Base-by-base conservation (phyloP, 768 basidiomycete genomes). In the Suillus paluster region DNA sequence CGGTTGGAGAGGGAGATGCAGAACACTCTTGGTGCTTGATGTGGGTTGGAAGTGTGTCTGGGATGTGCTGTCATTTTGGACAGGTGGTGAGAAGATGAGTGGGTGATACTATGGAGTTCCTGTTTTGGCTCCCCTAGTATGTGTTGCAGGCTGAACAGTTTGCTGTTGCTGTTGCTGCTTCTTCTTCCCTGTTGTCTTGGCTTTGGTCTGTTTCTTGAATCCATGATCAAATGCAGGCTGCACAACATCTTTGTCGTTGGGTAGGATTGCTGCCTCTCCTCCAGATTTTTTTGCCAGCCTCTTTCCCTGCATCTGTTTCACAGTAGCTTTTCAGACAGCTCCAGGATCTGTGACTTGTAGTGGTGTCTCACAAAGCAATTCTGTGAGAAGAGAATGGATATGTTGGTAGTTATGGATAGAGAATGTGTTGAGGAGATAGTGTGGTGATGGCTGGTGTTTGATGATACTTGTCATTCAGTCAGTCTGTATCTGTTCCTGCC, bases 361-460 rank as follows among this genome's bases (percentile, higher is more conserved):
- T 25, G 57, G 57, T 1, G 34, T 19, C 48, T 63, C 54, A 2
- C 17, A 14, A 27, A 63, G 58, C 1, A 7, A 42, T 25, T 61
- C 42, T 17, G 59, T 59, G 30, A 63, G 21, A 21, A 53, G 34
- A 34, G 63, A 52, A 39, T 17, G 44, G 10, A 63, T 60, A 21
- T 62, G 52, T 19, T 63, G 41, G 38, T 68, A 66, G 30, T 70
- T 70, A 42, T 68, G 69, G 21, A 70, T 60, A 5, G 65, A 63
- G 33, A 61, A 36, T 4, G 45, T 63, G 59, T 70, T 70, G 27
- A 68, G 50, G 27, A 68, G 36, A 42, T 64, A 70, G 11, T 61
- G 59, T 2, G 8, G 5, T 6, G 61, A 60, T n/a, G 48, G 42
- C 3, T 59, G 30, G 44, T 70, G 68, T 7, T 19, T 9, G 17